phyloP scores from a whole-genome alignment of 129 eudicot species.

The Flaveria sonorensis region DNA sequence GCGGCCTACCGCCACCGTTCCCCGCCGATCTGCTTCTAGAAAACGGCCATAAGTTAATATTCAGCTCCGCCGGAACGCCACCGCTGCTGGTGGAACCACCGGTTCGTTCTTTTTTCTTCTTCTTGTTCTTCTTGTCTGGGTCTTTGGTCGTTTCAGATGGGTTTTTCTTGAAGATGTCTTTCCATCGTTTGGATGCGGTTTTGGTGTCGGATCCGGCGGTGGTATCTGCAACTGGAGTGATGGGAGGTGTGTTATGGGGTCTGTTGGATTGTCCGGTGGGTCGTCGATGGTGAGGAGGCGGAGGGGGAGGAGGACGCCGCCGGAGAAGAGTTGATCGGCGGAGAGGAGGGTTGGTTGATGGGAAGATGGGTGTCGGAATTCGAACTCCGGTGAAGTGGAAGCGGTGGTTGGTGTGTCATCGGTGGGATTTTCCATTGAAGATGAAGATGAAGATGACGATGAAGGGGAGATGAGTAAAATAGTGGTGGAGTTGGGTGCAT shows the following conservation, averaged over 20 bases:
- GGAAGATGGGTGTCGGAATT: conserved; percentile 62
- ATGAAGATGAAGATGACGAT: background rate
- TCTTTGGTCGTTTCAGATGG: too few relatives aligned
- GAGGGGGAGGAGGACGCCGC: conserved; percentile 74
- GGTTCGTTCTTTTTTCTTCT: conserved; percentile 44
- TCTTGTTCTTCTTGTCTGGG: conserved; percentile 32
- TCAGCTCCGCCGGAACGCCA: conserved; percentile 68
- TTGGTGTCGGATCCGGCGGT: conserved; percentile 24
- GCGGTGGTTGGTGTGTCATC: conserved; percentile 17
- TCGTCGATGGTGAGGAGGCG: conserved; percentile 36
- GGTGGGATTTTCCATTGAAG: conserved; percentile 38
- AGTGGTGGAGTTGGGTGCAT: conserved; percentile 26
- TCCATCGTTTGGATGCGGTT: conserved; percentile 72
- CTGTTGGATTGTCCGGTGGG: conserved; percentile 25
- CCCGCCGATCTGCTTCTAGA: conserved; percentile 92
- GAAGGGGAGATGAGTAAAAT: too few relatives aligned
- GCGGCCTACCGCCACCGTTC: conserved; percentile 49
- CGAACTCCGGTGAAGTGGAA: conserved; percentile 72
- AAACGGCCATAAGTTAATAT: conserved; percentile 92
- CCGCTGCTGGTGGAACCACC: background rate
- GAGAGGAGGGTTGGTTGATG: conserved; percentile 61
- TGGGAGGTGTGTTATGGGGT: background rate
- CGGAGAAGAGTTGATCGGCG: conserved; percentile 83
- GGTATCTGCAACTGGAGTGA: conserved; percentile 5
- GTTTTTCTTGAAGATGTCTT: conserved; percentile 61